Base-by-base conservation (phyloP, 1,284 basidiomycete genomes). In the Rhodotorula sp. region DNA sequence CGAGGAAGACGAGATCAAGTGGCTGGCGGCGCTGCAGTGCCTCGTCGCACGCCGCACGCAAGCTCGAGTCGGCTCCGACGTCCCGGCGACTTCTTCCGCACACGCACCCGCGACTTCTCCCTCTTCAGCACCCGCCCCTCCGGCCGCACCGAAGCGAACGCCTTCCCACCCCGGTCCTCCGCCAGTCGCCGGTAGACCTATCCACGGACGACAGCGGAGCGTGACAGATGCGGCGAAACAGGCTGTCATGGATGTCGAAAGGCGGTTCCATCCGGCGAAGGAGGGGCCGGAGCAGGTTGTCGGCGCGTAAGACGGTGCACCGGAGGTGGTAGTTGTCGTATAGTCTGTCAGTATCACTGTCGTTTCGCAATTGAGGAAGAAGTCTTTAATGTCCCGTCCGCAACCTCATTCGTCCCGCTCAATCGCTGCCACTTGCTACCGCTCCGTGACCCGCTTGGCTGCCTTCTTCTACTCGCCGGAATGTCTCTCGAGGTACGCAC, bases 1-100 rank as follows among this genome's bases (percentile, higher is more conserved):
- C 66, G 96, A 99, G 80, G 96, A 98, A 76, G 95, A 99, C 76
- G 96, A 99, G 82, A 96, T 99, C 81, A 91, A 91, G 80, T 99
- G 96, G 96, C 83, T 99, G 53, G 92, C 92, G 56, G 93, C 94
- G 15, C 86, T 99, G 57, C 88, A 92, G 64, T 93, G 93, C 73
- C 84, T 98, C 76, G 88, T 98, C n/a, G 62, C 64, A 28, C 20
- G 73, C 0, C 68, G 69, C 28, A 65, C 53, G 2, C 59, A 60
- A 59, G 26, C 56, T 37, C 4, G 20, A 44, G 18, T 44, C 48
- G 26, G 34, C 24, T 28, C 57, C 22, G 24, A 47, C 56, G 15
- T 37, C 61, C 11, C 44, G 52, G 2, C 40, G 50, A 15, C 59
- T 46, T 3, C 64, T 18, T 16, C 46, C 16, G 20, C 53, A 2